phyloP scores from a whole-genome alignment of 768 basidiomycete species.

The Cytidiella melzeri region DNA sequence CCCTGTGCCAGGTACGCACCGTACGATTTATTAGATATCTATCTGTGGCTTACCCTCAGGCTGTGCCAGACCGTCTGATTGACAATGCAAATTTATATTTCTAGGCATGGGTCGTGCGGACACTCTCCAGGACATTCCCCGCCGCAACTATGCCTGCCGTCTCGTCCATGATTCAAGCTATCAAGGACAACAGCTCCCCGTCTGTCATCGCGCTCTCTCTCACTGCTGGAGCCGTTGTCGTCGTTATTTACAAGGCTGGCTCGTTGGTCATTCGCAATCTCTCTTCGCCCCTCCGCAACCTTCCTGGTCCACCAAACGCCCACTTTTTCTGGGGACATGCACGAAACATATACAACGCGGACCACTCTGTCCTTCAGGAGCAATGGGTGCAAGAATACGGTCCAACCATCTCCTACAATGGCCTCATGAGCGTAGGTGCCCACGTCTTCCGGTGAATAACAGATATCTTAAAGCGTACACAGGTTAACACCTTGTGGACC shows the following conservation, averaged over 20 bases:
- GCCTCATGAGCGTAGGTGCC: slow-evolving; percentile 35
- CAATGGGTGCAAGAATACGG: slow-evolving; percentile 47
- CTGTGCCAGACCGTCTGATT: too few species aligned
- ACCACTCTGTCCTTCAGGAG: slow-evolving; percentile 31
- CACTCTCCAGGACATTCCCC: background rate
- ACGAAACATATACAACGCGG: slow-evolving; percentile 37
- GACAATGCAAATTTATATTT: too few species aligned
- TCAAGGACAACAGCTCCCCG: background rate
- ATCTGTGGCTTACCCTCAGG: too few species aligned
- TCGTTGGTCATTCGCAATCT: too few species aligned
- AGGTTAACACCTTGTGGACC: slow-evolving; percentile 41
- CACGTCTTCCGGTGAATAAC: too few species aligned
- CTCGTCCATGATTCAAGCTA: background rate
- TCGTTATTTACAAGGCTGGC: background rate
- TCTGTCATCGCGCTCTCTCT: background rate
- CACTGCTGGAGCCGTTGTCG: background rate
- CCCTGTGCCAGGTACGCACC: background rate
- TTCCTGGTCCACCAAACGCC: slow-evolving; percentile 44
- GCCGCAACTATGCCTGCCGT: background rate
- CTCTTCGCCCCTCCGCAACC: slow-evolving; percentile 36
- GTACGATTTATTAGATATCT: too few species aligned
- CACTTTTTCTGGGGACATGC: slow-evolving; percentile 46
- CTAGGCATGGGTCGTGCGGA: background rate
- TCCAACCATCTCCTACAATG: slow-evolving; percentile 36
- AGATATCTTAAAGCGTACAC: too few species aligned